phyloP scores from a whole-genome alignment of 2,329 filamentous ascomycete genomes.

The Neopestalotiopsis rosae region DNA sequence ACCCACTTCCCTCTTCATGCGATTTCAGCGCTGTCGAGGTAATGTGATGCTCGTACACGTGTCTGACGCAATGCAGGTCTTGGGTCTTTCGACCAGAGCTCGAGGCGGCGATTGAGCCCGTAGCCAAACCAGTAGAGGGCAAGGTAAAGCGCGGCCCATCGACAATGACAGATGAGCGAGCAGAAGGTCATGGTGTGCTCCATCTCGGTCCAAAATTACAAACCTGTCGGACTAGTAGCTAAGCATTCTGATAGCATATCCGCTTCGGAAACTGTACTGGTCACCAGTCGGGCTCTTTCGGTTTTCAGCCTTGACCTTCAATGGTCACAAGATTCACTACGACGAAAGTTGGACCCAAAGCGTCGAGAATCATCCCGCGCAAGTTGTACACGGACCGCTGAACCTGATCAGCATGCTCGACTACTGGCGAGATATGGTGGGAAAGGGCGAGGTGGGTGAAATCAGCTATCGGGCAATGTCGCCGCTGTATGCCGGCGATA shows the following conservation, averaged over 20 bases:
- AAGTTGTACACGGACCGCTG: conserved; percentile 82
- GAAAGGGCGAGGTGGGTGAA: conserved; percentile 33
- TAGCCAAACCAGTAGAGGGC: conserved; percentile 25
- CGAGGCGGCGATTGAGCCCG: conserved; percentile 22
- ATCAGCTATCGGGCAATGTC: conserved; percentile 72
- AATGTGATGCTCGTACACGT: neutral
- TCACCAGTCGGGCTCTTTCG: conserved; percentile 69
- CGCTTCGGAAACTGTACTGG: conserved; percentile 43
- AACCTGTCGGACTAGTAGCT: neutral
- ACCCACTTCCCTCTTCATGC: too few species aligned
- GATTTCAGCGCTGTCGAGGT: neutral
- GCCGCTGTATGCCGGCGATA: conserved; percentile 72
- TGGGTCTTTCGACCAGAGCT: conserved; percentile 51
- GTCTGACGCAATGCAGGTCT: conserved; percentile 28
- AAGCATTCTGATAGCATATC: conserved; percentile 23
- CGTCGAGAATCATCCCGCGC: conserved; percentile 71
- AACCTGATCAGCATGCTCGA: conserved; percentile 76
- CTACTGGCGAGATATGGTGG: conserved; percentile 62
- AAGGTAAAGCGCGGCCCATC: conserved; percentile 30
- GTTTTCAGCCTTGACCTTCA: conserved; percentile 85
- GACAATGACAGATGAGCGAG: conserved; percentile 28
- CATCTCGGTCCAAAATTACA: neutral
- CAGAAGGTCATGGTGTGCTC: conserved; percentile 23
- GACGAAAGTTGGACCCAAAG: conserved; percentile 68
- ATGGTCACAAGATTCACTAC: conserved; percentile 85